These are phyloP conservation scores for Solanum pinnatisectum DNA, from an alignment of 257 asterid species.

Conservation along the genomic window DNA sequence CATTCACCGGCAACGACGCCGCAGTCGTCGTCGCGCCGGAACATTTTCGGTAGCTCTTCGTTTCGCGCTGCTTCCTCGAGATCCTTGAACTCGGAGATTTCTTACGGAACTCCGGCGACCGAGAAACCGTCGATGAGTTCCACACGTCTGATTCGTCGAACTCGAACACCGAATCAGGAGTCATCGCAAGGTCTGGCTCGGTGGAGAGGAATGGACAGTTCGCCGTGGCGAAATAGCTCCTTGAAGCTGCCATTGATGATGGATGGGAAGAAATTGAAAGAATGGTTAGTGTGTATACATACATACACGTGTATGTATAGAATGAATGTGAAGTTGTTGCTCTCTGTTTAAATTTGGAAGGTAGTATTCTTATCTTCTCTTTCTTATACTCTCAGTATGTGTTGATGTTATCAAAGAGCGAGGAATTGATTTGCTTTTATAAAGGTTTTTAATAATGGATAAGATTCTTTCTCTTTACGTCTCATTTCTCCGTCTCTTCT, in stretches of 20 bases:
- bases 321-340: background rate
- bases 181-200: background rate
- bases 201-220: slow-evolving; percentile 1
- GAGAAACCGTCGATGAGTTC: background rate
- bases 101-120: slow-evolving; percentile 6
- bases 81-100: background rate
- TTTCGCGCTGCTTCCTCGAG: background rate
- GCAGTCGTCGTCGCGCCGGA: background rate
- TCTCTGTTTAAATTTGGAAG: background rate
- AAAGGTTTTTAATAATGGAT: slow-evolving; percentile 3
- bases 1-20: slow-evolving; percentile 19
- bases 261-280: background rate
- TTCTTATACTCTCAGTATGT: background rate
- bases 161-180: slow-evolving; percentile 4
- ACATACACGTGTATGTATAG: background rate
- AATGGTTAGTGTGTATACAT: background rate
- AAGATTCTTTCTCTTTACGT: background rate
- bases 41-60: background rate
- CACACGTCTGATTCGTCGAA: slow-evolving; percentile 21
- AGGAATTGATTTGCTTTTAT: slow-evolving; percentile 4
- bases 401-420: background rate
- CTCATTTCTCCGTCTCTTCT: background rate
- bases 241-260: slow-evolving; percentile 13
- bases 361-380: background rate
- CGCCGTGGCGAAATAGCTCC: slow-evolving; percentile 2